phyloP scores from a whole-genome alignment of 768 basidiomycete species.

The Collybia sp. region DNA sequence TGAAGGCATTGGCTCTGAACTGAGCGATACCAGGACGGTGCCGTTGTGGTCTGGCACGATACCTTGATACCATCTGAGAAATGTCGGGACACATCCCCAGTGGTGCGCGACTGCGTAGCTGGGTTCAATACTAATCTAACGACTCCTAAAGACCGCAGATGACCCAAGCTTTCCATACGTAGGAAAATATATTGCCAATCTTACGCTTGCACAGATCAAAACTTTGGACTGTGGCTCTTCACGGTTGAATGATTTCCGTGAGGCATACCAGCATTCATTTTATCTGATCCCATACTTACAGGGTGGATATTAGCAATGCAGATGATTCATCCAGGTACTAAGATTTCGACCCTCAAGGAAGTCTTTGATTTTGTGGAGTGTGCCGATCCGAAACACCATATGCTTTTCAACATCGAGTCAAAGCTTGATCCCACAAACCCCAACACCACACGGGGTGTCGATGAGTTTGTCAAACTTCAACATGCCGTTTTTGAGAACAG shows the following conservation, averaged over 20 bases:
- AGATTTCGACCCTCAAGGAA: conserved; percentile 69
- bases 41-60: conserved; percentile 81
- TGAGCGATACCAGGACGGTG: conserved; percentile 80
- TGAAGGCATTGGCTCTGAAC: conserved; percentile 9
- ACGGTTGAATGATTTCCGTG: conserved; percentile 33
- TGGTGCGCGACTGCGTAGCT: too few relatives aligned
- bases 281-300: too few relatives aligned
- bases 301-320: conserved; percentile 44
- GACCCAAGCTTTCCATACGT: conserved; percentile 72
- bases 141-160: conserved; percentile 46
- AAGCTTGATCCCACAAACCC: conserved; percentile 57
- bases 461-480: conserved; percentile 61
- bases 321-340: conserved; percentile 60
- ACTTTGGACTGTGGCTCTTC: conserved; percentile 78
- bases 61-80: conserved; percentile 57
- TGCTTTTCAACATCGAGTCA: conserved; percentile 78
- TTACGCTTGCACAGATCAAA: conserved; percentile 75
- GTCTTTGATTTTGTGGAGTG: conserved; percentile 75
- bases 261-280: too few relatives aligned
- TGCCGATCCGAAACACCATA: conserved; percentile 56
- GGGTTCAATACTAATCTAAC: too few relatives aligned
- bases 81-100: conserved; percentile 65
- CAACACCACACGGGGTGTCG: conserved; percentile 45
- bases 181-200: conserved; percentile 71
- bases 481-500: conserved; percentile 53